phyloP scores from a whole-genome alignment of 2,329 filamentous ascomycete genomes.

The Calonectria pauciramosa region DNA sequence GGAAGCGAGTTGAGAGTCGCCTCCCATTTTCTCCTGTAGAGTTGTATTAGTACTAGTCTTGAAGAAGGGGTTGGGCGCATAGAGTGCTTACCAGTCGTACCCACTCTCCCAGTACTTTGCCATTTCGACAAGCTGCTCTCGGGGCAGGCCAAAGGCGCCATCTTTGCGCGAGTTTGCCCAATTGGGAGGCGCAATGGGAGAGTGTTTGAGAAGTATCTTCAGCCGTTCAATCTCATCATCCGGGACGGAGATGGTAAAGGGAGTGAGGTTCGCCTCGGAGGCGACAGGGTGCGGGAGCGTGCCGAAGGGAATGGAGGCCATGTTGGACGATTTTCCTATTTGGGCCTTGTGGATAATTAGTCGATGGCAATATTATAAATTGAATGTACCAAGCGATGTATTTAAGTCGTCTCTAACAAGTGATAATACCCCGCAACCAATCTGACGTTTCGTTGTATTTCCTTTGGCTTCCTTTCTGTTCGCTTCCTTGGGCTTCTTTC shows the following conservation, averaged over 20 bases:
- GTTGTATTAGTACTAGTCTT: neutral
- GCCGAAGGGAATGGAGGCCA: slow-evolving; percentile 1
- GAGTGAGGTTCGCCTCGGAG: slow-evolving; percentile 3
- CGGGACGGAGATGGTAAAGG: slow-evolving; percentile 4
- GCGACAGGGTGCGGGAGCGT: slow-evolving; percentile 8
- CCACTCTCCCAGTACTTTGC: slow-evolving; percentile 4
- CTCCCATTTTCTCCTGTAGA: slow-evolving; percentile 30
- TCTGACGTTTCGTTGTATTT: neutral
- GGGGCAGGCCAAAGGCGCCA: neutral
- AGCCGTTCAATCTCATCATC: slow-evolving; percentile 7
- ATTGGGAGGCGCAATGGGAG: neutral
- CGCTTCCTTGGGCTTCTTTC: neutral
- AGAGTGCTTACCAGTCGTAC: slow-evolving; percentile 10
- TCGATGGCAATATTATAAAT: neutral
- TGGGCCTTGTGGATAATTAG: neutral
- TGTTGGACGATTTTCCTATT: neutral
- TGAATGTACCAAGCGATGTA: neutral
- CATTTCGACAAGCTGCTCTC: slow-evolving; percentile 6
- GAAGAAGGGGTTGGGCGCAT: neutral
- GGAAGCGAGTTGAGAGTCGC: slow-evolving; percentile 29
- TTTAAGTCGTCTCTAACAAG: neutral
- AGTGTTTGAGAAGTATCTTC: slow-evolving; percentile 8
- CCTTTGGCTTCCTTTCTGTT: neutral
- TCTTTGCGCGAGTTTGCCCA: slow-evolving; percentile 12
- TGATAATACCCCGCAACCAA: neutral